Base-by-base conservation (phyloP, 257 asterid genomes). In the Paraleonurus japonicus region DNA sequence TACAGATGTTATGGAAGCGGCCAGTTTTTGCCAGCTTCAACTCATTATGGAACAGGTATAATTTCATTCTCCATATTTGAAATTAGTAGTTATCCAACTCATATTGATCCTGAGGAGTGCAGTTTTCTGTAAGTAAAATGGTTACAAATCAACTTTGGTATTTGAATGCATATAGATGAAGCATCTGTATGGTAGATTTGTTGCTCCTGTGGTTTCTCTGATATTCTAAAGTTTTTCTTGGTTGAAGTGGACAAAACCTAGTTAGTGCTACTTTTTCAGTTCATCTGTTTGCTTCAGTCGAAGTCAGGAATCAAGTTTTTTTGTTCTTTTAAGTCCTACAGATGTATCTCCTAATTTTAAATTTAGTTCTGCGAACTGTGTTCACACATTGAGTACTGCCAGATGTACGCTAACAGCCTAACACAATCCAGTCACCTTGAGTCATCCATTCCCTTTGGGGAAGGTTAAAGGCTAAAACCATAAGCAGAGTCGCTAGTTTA, bases 21-120 rank as follows among this genome's bases (percentile, higher is more conserved):
- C 84, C 28, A 81, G 94, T 78, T 85, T 90, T 83, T 82, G 67
- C 79, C 94, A 90, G 84, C 96, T 90, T 81, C 94, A 85, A 81
- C 88, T 75, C 61, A 92, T 84, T 66, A 81, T 81, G 91, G 88
- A 83, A 78, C 89, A 85, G 97, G 97, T 94, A 91, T 27, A 51
- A 27, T 65, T 55, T 70, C 66, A 32, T 54, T 64, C 65, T 70
- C 30, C 5, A 51, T 7, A 60, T 48, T 22, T 50, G 35, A 48
- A 69, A 39, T 10, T 26, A 22, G 20, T 17, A 60, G 35, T 48
- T 67, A 55, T 65, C 67, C 15, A 51, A 35, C 50, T 11, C 58
- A 39, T 39, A 30, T 28, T 60, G 2, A 28, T 23, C 37, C 41
- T 6, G 9, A 48, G 28, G 27, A 10, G 19, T 35, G 59, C 65